Conservation (phyloP, 1,284 basidiomycete genomes). For the Cerrena zonata region DNA sequence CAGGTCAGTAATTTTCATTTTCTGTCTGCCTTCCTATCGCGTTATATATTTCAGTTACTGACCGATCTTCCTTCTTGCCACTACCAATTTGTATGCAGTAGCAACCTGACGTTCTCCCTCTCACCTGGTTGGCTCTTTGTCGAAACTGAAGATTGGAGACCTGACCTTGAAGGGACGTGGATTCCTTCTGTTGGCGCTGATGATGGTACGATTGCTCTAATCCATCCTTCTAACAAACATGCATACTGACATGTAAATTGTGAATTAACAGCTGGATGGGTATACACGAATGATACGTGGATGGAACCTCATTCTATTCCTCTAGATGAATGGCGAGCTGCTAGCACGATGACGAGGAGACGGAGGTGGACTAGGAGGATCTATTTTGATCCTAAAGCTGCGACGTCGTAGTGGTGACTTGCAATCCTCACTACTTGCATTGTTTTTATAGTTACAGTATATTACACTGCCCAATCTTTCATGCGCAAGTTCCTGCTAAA, state of each 20-base stretch:
- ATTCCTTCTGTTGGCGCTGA: conserved; percentile 39
- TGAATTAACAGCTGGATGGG: conserved; percentile 72
- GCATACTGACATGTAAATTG: not conserved
- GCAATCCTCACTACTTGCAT: too few relatives aligned
- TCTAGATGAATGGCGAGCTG: conserved; percentile 36
- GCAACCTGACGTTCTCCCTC: conserved; percentile 71
- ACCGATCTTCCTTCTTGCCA: not conserved
- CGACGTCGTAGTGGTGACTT: not conserved
- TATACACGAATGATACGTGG: conserved; percentile 73
- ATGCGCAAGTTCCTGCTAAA: conserved; percentile 7
- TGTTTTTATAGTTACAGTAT: conserved; percentile 13
- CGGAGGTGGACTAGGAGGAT: conserved; percentile 62
- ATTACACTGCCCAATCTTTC: not conserved
- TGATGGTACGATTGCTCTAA: conserved; percentile 31
- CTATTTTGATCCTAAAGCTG: conserved; percentile 35
- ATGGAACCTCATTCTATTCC: conserved; percentile 39
- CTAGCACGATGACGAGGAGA: conserved; percentile 52
- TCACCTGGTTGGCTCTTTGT: conserved; percentile 66
- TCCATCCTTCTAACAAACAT: conserved; percentile 2
- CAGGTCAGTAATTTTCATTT: conserved; percentile 45
- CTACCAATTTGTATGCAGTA: conserved; percentile 37
- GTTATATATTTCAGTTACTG: conserved; percentile 3
- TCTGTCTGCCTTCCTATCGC: not conserved
- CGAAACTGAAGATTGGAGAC: conserved; percentile 68
- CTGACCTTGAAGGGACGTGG: conserved; percentile 58